These are phyloP conservation scores for Rhododendron griersonianum DNA, from an alignment of 148 eudicot species.

Conservation along the genomic window DNA sequence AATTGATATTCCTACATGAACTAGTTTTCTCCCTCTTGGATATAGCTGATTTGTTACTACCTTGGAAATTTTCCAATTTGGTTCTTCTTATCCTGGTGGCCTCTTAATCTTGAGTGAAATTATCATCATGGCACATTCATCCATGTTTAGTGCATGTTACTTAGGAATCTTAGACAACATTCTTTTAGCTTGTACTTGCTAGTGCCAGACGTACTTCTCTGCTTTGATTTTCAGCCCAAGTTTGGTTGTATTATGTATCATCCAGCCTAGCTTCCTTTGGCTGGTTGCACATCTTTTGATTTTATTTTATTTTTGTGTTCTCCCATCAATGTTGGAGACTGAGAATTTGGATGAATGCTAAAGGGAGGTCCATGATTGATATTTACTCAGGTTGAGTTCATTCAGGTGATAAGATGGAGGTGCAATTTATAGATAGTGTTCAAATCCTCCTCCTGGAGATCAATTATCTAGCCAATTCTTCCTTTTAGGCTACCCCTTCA, in stretches of 20 bases:
- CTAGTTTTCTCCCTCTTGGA: not conserved
- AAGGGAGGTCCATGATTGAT: not conserved
- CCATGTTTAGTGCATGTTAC: not conserved
- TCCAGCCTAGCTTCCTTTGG: not conserved
- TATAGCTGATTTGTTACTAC: not conserved
- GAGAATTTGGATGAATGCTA: not conserved
- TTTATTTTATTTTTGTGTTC: not conserved
- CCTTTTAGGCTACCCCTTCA: not conserved
- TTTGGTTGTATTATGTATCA: not conserved
- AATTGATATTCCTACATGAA: not conserved
- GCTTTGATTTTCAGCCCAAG: not conserved
- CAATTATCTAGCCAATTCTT: not conserved
- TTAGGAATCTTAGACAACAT: not conserved
- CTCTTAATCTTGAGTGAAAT: not conserved
- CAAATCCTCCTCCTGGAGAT: not conserved
- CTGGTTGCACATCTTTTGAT: not conserved
- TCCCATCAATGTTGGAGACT: not conserved
- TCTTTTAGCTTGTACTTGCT: not conserved
- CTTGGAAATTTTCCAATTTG: not conserved
- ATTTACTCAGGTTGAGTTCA: not conserved
- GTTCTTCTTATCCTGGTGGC: not conserved
- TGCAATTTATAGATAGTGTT: not conserved
- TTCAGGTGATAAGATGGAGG: not conserved
- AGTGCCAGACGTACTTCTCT: not conserved
- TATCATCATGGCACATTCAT: not conserved